These are phyloP conservation scores for Monosporozyma aerobia DNA, from an alignment of 805 yeast species.

Conservation along the genomic window DNA sequence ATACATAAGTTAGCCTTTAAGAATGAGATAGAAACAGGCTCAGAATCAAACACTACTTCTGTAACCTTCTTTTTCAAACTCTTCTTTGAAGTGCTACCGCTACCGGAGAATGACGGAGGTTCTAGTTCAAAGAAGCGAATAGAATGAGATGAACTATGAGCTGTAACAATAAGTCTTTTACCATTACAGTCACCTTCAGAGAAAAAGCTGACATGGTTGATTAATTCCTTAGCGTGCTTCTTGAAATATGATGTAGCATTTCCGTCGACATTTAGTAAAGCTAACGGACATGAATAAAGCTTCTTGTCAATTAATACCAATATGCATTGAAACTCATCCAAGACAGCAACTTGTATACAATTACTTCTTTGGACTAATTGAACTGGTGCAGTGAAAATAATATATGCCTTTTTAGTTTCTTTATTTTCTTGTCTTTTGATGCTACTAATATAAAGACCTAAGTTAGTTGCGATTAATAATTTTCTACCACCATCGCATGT, in stretches of 20 bases:
- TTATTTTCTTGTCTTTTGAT: conserved; percentile 40
- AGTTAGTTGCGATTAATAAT: conserved; percentile 81
- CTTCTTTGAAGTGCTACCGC: conserved; percentile 50
- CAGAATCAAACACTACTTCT: conserved; percentile 77
- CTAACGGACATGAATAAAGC: conserved; percentile 69
- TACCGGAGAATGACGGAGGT: conserved; percentile 45
- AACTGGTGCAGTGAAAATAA: conserved; percentile 60
- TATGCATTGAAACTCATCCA: conserved; percentile 82
- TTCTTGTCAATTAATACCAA: conserved; percentile 76
- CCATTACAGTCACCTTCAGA: conserved; percentile 91
- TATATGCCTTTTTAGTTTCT: conserved; percentile 39
- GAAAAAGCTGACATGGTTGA: conserved; percentile 84
- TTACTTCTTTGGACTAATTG: conserved; percentile 65
- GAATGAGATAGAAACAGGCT: conserved; percentile 86
- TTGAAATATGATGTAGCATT: conserved; percentile 37
- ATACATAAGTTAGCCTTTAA: conserved; percentile 82
- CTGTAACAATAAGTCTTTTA: conserved; percentile 79
- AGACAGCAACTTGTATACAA: conserved; percentile 80
- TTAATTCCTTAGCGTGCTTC: conserved; percentile 64
- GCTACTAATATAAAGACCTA: conserved; percentile 80
- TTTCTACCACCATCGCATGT: conserved; percentile 94
- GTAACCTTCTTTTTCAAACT: conserved; percentile 57
- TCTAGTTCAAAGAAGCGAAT: conserved; percentile 73
- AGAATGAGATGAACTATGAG: conserved; percentile 68
- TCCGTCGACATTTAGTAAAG: conserved; percentile 37